Conservation (phyloP, 306 rosid species). For the Glycine latifolia region DNA sequence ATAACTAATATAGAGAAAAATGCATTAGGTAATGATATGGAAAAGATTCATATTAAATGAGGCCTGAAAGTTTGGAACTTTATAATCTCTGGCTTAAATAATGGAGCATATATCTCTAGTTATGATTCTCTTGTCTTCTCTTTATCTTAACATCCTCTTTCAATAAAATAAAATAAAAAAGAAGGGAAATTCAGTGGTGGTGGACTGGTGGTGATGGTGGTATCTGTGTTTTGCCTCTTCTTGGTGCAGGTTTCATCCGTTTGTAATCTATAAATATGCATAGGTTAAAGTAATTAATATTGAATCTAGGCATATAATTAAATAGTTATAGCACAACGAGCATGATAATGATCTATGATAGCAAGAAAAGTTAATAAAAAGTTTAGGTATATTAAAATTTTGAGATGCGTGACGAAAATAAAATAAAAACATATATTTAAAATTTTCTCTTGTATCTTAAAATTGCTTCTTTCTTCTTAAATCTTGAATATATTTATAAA, state of each 20-base stretch:
- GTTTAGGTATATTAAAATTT: too few relatives aligned
- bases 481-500: too few relatives aligned
- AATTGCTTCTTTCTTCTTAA: too few relatives aligned
- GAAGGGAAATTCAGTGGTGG: background rate
- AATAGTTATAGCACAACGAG: background rate
- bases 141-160: background rate
- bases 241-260: constrained; percentile 22
- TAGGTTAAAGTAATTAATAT: background rate
- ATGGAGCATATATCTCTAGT: constrained; percentile 23
- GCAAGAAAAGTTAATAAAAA: background rate
- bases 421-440: too few relatives aligned
- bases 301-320: background rate
- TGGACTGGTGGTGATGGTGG: background rate
- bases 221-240: constrained; percentile 14
- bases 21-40: background rate
- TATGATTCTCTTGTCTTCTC: constrained; percentile 17
- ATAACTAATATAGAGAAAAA: background rate
- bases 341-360: background rate
- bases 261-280: background rate
- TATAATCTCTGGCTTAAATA: background rate
- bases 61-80: constrained; percentile 1
- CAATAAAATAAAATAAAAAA: background rate
- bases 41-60: constrained; percentile 1
- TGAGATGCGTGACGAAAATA: too few relatives aligned
- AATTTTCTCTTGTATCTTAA: too few relatives aligned